Evolutionary conservation across 441 rosid species (phyloP).

Genomic region (Aleurites moluccanus): DNA sequence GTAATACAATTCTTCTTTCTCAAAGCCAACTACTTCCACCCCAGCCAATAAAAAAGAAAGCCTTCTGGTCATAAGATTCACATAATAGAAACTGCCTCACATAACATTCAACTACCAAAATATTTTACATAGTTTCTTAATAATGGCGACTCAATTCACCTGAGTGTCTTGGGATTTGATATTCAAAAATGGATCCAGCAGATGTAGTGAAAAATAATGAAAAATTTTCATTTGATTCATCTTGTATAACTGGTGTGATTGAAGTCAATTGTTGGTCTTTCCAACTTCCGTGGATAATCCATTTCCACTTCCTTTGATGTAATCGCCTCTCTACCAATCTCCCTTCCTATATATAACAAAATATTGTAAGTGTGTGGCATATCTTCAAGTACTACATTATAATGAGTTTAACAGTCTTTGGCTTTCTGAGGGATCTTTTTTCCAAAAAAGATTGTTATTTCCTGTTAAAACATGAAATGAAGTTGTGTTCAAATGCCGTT

Average conservation of each 20-base stretch:
- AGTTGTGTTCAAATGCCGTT: background rate
- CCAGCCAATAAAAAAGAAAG: background rate
- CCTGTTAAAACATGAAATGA: background rate
- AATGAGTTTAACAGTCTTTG: background rate
- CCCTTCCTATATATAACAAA: conserved; percentile 42
- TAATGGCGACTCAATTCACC: conserved; percentile 32
- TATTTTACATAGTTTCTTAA: background rate
- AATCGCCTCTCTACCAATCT: conserved; percentile 54
- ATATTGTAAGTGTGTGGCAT: conserved; percentile 9
- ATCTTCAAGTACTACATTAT: background rate
- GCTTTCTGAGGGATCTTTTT: background rate
- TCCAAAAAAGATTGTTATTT: background rate
- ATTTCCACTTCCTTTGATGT: conserved; percentile 66
- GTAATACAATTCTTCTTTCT: background rate
- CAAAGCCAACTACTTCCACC: background rate
- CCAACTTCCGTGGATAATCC: conserved; percentile 65
- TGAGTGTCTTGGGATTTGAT: conserved; percentile 40
- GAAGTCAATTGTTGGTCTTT: conserved; percentile 50
- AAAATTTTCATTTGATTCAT: conserved; percentile 44
- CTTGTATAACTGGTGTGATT: conserved; percentile 48
- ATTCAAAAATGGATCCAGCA: conserved; percentile 51
- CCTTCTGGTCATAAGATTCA: background rate
- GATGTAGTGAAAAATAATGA: conserved; percentile 54
- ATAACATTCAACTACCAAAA: background rate
- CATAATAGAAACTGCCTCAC: background rate